These are phyloP conservation scores for Leishmania martiniquensis DNA, from an alignment of 208 protist species.

Conservation along the genomic window DNA sequence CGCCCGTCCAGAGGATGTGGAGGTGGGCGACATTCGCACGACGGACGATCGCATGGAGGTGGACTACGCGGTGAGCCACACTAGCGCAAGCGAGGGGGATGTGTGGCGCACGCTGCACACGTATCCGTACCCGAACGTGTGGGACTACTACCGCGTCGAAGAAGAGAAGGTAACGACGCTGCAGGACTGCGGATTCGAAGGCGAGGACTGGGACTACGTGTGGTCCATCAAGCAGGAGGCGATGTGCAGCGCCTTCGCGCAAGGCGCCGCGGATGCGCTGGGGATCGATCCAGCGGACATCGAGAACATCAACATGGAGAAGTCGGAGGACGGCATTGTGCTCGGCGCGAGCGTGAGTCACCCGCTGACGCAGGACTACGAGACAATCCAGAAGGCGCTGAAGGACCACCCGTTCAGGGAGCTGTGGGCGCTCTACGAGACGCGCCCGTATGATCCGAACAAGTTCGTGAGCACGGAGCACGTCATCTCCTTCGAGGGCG, in stretches of 20 bases:
- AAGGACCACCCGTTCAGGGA: conserved; percentile 35
- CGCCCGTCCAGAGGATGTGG: conserved; percentile 24
- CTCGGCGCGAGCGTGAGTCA: conserved; percentile 30
- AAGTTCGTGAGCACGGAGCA: conserved; percentile 12
- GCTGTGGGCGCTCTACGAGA: conserved; percentile 53
- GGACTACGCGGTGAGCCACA: conserved; percentile 32
- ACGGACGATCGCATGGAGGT: conserved; percentile 34
- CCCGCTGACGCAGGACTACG: conserved; percentile 22
- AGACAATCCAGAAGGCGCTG: conserved; percentile 44
- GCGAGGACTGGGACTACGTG: conserved; percentile 42
- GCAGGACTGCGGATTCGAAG: conserved; percentile 33
- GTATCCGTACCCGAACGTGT: conserved; percentile 39
- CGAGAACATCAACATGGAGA: conserved; percentile 1
- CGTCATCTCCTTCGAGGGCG: conserved; percentile 41
- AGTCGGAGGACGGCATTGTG: not conserved
- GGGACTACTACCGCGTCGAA: conserved; percentile 29
- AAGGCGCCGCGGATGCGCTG: conserved; percentile 17
- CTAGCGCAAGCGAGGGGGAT: conserved; percentile 1
- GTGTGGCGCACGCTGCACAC: not conserved
- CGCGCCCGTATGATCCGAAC: not conserved
- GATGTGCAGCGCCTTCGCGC: conserved; percentile 43
- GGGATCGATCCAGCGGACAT: conserved; percentile 19
- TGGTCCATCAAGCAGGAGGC: conserved; percentile 33
- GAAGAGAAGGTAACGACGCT: not conserved
- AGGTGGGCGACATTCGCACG: conserved; percentile 26